Base-by-base conservation (phyloP, 495 filamentous ascomycete genomes). In the Aspergillus nanangensis region DNA sequence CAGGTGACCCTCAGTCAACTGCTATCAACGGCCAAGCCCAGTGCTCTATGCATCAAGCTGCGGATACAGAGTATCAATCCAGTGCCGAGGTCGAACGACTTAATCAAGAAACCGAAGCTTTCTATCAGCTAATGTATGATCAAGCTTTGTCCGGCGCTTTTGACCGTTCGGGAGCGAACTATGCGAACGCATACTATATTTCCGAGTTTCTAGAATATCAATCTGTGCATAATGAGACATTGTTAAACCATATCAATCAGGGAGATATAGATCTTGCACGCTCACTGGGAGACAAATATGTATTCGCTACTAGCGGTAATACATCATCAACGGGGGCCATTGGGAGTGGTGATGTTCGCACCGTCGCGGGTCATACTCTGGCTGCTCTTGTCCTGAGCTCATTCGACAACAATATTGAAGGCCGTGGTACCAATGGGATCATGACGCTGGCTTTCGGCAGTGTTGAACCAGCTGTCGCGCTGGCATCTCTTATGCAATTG, bases 191-290 rank as follows among this genome's bases (percentile, higher is more conserved):
- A 19, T 73, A 71, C 47, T 48, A 65, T 32, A 81, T 93, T 58
- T 88, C 72, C 51, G 87, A 95, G 57, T 81, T 81, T 47, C 63
- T 92, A 58, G 82, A 92, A 49, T 88, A 90, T 35, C 82, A 83
- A 38, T 61, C 60, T 19, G 75, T 85, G 59, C 85, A 93, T 67
- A 93, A 93, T 66, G 39, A 64, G 27, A 78, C 73, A 20, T 77
- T 90, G 46, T 62, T 74, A 14, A 48, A 76, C n/a, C 65, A 76
- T 19, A 62, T 89, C 22, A 75, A 68, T 17, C 13, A 57, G 18
- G 63, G 67, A 0, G 70, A 78, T 23, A 63, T 90, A 18, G 44
- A 52, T 19, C 77, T 79, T 50, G 80, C 87, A 17, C 72, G 73
- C 23, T 79, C 69, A 35, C 77, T 86, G 14, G 86, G 89, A 25